A percentile compares a stretch with the other conserved stretches of the same genome.
Conservation (phyloP, 192 early-diverging fungal genomes). For the Rhizoclosmatium sp. region DNA sequence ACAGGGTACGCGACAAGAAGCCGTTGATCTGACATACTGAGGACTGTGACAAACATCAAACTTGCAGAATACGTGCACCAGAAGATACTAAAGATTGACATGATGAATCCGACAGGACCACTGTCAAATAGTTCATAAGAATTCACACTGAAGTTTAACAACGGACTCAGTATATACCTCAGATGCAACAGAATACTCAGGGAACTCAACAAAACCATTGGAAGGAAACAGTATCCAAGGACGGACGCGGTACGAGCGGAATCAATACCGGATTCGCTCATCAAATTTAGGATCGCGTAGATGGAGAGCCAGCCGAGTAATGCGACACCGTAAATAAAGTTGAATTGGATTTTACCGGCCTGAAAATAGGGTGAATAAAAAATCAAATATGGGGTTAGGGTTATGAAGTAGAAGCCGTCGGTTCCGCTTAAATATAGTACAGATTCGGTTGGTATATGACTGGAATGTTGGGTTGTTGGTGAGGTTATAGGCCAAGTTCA, state of each 20-base stretch:
- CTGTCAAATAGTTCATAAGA: background rate
- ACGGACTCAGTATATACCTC: constrained; percentile 56
- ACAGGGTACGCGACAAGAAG: constrained; percentile 96
- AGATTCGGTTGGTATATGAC: no score
- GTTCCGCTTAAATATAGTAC: no score
- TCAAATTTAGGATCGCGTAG: constrained; percentile 90
- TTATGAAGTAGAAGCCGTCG: no score
- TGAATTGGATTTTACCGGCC: constrained; percentile 94
- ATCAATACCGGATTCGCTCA: constrained; percentile 90
- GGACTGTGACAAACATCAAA: constrained; percentile 91
- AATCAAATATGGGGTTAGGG: background rate
- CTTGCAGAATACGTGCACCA: constrained; percentile 97
- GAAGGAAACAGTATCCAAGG: constrained; percentile 95
- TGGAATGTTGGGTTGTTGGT: no score
- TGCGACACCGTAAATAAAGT: constrained; percentile 93
- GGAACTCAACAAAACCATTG: constrained; percentile 90
- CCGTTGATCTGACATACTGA: constrained; percentile 92
- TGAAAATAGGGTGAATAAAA: constrained; percentile 35
- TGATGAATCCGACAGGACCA: constrained; percentile 49
- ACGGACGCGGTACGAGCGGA: constrained; percentile 89
- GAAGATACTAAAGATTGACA: constrained; percentile 75
- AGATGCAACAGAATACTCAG: constrained; percentile 74
- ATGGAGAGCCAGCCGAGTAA: constrained; percentile 86
- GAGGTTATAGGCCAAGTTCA: no score
- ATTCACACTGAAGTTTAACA: background rate